Percentiles rank a stretch among this genome's conserved stretches.
phyloP scores from a whole-genome alignment of 2,329 filamentous ascomycete species.

The Amauroascus niger region DNA sequence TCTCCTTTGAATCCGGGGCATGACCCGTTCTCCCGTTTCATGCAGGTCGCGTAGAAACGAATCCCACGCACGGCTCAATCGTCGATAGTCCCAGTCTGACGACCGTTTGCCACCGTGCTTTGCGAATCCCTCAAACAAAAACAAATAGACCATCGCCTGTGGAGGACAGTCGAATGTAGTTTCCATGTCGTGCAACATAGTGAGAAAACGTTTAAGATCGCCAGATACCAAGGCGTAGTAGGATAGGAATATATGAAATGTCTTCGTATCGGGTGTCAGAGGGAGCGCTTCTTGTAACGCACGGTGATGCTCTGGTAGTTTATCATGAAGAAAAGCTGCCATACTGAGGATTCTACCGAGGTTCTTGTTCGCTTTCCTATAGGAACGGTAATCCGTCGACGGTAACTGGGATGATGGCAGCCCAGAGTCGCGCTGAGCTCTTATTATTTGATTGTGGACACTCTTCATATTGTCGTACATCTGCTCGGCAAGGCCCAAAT shows the following conservation, averaged over 20 bases:
- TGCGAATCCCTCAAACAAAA: constrained; percentile 73
- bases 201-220: constrained; percentile 59
- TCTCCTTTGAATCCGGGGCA: constrained; percentile 8
- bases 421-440: constrained; percentile 19
- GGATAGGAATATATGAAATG: constrained; percentile 69
- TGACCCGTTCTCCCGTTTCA: constrained; percentile 27
- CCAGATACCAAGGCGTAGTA: constrained; percentile 62
- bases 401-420: constrained; percentile 20
- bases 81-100: constrained; percentile 60
- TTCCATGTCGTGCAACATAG: constrained; percentile 70
- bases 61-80: constrained; percentile 59
- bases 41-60: constrained; percentile 47
- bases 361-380: constrained; percentile 33
- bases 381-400: constrained; percentile 29
- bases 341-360: constrained; percentile 42
- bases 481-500: constrained; percentile 65
- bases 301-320: constrained; percentile 48
- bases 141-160: constrained; percentile 66
- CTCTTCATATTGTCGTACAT: constrained; percentile 78
- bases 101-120: constrained; percentile 57
- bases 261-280: constrained; percentile 64
- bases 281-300: constrained; percentile 56
- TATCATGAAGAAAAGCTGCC: constrained; percentile 35
- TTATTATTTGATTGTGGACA: constrained; percentile 39
- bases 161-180: constrained; percentile 55